Evolutionary conservation across 306 rosid species (phyloP).

Genomic region (Malus fusca): DNA sequence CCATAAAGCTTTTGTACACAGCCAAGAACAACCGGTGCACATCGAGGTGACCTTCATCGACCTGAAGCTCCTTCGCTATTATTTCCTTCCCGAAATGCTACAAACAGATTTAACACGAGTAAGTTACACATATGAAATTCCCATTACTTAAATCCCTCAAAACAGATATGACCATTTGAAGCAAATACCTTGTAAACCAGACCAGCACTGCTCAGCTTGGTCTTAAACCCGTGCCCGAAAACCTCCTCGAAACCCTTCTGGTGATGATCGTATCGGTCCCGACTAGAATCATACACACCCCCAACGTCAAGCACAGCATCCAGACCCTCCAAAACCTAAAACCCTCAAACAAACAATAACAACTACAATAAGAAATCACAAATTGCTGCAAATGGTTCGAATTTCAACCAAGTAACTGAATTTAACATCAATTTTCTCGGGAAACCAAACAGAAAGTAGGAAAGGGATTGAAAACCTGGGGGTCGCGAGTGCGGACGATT

Average conservation of each 20-base stretch:
- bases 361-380: not conserved
- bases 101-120: not conserved
- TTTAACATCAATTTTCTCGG: not conserved
- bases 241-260: slow-evolving; percentile 90
- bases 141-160: not conserved
- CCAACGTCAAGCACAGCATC: slow-evolving; percentile 99
- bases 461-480: slow-evolving; percentile 37
- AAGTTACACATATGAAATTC: slow-evolving; percentile 1
- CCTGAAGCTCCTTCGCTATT: slow-evolving; percentile 85
- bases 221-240: slow-evolving; percentile 83
- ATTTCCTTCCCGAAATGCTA: slow-evolving; percentile 95
- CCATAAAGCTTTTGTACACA: slow-evolving; percentile 92
- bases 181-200: slow-evolving; percentile 72
- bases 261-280: slow-evolving; percentile 90
- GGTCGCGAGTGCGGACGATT: slow-evolving; percentile 78
- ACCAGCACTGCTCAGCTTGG: slow-evolving; percentile 95
- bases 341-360: not conserved
- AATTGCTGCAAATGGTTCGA: not conserved
- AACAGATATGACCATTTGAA: not conserved
- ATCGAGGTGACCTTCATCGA: slow-evolving; percentile 66
- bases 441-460: not conserved
- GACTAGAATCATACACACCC: slow-evolving; percentile 74
- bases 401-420: not conserved
- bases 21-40: slow-evolving; percentile 73
- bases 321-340: slow-evolving; percentile 74